Conservation (phyloP, 2,329 filamentous ascomycete species). For the Byssothecium circinans region DNA sequence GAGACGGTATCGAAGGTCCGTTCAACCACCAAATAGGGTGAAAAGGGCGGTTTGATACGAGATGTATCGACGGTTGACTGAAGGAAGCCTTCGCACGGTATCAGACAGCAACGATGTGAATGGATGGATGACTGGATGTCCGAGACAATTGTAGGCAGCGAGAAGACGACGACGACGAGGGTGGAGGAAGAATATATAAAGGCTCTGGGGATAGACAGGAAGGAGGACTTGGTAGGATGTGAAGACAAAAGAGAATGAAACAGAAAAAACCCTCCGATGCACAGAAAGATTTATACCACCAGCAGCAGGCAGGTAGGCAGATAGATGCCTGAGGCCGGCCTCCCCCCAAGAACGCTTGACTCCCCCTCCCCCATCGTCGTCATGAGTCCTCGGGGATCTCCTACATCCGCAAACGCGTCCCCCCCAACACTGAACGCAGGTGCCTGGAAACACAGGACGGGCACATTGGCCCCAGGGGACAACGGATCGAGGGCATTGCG, state of each 20-base stretch:
- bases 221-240: background rate
- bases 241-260: conserved; percentile 12
- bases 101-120: conserved; percentile 15
- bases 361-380: conserved; percentile 13
- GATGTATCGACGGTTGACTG: conserved; percentile 18
- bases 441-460: conserved; percentile 33
- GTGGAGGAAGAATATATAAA: conserved; percentile 8
- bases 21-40: background rate
- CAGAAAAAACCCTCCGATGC: conserved; percentile 14
- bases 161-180: background rate
- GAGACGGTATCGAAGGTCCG: background rate
- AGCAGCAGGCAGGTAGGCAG: too few species aligned
- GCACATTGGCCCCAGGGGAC: too few species aligned
- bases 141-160: background rate
- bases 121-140: conserved; percentile 11
- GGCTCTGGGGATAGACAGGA: conserved; percentile 2
- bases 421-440: conserved; percentile 16
- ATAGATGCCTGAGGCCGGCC: conserved; percentile 40
- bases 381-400: conserved; percentile 23
- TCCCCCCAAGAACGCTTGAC: conserved; percentile 16
- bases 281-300: conserved; percentile 30
- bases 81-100: conserved; percentile 15
- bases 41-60: conserved; percentile 4
- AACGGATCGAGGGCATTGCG: conserved; percentile 5
- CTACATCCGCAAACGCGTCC: conserved; percentile 22